phyloP scores from a whole-genome alignment of 1,284 basidiomycete genomes.

The Fomitopsis pinicola region DNA sequence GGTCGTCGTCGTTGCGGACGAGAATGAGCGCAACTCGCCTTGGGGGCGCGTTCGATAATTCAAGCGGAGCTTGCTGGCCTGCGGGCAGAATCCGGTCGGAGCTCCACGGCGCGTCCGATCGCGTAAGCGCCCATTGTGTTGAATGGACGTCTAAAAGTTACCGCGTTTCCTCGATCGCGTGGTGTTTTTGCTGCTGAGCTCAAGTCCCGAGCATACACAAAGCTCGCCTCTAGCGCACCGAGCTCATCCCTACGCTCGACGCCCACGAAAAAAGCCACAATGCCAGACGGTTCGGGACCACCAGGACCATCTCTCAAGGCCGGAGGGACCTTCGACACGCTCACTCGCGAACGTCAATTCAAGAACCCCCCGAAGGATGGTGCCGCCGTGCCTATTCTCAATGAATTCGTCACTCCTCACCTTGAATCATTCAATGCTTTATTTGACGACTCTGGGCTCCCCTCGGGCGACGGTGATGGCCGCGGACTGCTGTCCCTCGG shows the following conservation, averaged over 20 bases:
- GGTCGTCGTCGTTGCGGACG: slow-evolving; percentile 16
- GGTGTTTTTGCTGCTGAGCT: slow-evolving; percentile 1
- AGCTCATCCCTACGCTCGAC: not conserved
- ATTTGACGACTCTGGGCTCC: slow-evolving; percentile 80
- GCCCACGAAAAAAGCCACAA: slow-evolving; percentile 15
- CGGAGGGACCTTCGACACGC: slow-evolving; percentile 73
- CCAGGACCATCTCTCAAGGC: slow-evolving; percentile 12
- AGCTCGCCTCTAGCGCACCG: not conserved
- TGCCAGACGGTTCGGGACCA: slow-evolving; percentile 30
- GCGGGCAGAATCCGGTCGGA: slow-evolving; percentile 8
- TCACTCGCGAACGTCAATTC: slow-evolving; percentile 81
- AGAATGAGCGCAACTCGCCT: slow-evolving; percentile 11
- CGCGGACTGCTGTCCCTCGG: slow-evolving; percentile 80
- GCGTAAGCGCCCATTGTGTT: slow-evolving; percentile 1
- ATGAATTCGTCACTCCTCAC: slow-evolving; percentile 92
- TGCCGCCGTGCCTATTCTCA: slow-evolving; percentile 78
- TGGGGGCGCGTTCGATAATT: slow-evolving; percentile 10
- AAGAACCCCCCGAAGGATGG: slow-evolving; percentile 70
- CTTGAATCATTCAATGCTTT: slow-evolving; percentile 97
- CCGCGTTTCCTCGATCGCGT: slow-evolving; percentile 1
- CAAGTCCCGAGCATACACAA: not conserved
- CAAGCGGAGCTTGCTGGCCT: slow-evolving; percentile 16
- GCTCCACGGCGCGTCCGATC: slow-evolving; percentile 18
- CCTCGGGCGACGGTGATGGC: slow-evolving; percentile 69
- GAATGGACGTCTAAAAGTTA: not conserved